phyloP scores from a whole-genome alignment of 768 basidiomycete species.

The Tulasnella sp. region DNA sequence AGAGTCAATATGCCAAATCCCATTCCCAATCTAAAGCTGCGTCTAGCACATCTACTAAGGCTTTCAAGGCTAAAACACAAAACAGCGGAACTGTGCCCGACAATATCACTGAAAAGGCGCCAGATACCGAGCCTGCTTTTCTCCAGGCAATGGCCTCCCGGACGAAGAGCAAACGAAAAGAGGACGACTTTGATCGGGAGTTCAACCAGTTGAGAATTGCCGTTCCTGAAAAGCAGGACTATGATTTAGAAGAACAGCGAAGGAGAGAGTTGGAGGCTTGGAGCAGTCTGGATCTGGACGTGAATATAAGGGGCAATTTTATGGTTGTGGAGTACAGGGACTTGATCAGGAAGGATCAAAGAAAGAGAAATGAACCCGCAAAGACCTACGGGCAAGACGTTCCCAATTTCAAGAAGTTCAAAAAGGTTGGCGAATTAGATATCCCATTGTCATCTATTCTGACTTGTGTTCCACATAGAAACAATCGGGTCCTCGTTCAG shows the following conservation, averaged over 20 bases:
- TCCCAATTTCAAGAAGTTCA: conserved; percentile 69
- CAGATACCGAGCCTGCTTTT: conserved; percentile 54
- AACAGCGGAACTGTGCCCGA: no score
- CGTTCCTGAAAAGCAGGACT: conserved; percentile 38
- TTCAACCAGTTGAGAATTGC: conserved; percentile 66
- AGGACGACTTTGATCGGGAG: conserved; percentile 63
- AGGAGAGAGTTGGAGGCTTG: conserved; percentile 46
- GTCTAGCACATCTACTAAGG: no score
- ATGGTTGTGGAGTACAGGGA: conserved; percentile 66
- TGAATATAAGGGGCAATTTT: conserved; percentile 55
- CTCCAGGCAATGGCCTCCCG: conserved; percentile 61
- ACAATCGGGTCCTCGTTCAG: conserved; percentile 20
- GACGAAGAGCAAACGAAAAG: conserved; percentile 51
- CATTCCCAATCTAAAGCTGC: no score
- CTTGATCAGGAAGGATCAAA: conserved; percentile 28
- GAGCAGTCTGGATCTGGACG: conserved; percentile 53
- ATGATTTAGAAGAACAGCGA: conserved; percentile 29
- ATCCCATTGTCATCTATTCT: background rate
- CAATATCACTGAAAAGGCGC: no score
- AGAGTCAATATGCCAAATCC: no score
- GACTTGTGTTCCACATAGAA: conserved; percentile 20
- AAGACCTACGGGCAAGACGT: conserved; percentile 36
- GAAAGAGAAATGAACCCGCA: conserved; percentile 17
- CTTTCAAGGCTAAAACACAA: no score
- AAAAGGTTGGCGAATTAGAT: conserved; percentile 35